Evolutionary conservation across 1,139 yeast species (phyloP).

Genomic region (Yamadazyma blattariae): DNA sequence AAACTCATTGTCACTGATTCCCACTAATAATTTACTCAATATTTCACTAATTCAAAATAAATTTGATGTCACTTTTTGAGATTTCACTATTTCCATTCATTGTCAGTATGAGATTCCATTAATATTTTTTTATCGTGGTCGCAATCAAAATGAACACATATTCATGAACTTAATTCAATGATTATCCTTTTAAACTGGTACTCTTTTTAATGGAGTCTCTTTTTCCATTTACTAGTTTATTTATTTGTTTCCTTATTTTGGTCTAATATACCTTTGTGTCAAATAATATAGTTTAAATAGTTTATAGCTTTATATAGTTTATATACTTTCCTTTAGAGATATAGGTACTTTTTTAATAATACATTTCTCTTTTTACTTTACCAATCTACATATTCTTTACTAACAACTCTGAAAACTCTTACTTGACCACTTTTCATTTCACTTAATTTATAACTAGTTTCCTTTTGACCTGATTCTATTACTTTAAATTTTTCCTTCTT

Average conservation of each 20-base stretch:
- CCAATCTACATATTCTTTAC: conserved; percentile 14
- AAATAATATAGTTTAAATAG: background rate
- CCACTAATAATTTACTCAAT: no score
- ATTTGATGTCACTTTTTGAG: no score
- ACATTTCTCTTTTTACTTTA: no score
- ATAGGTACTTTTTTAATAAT: background rate
- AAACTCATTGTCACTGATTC: no score
- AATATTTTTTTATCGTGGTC: background rate
- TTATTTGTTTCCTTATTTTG: conserved; percentile 12
- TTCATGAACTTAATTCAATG: conserved; percentile 8
- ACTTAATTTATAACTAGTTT: conserved; percentile 61
- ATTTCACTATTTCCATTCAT: no score
- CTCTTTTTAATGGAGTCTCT: conserved; percentile 9
- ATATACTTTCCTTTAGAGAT: background rate
- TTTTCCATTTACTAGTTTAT: conserved; percentile 7
- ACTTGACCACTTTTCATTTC: conserved; percentile 80
- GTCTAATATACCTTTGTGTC: conserved; percentile 9
- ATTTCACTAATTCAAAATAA: no score
- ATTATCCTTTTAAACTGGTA: conserved; percentile 8
- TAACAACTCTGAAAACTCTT: conserved; percentile 59
- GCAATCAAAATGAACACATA: conserved; percentile 8
- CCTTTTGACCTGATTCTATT: conserved; percentile 60
- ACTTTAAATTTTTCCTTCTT: conserved; percentile 76
- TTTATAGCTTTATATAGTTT: background rate
- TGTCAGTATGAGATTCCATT: conserved; percentile 7